Evolutionary conservation across 2,329 filamentous ascomycete genomes (phyloP), one percentile per base, ranked within the genome.

Genomic region (Dactylellina parvicollis): DNA sequence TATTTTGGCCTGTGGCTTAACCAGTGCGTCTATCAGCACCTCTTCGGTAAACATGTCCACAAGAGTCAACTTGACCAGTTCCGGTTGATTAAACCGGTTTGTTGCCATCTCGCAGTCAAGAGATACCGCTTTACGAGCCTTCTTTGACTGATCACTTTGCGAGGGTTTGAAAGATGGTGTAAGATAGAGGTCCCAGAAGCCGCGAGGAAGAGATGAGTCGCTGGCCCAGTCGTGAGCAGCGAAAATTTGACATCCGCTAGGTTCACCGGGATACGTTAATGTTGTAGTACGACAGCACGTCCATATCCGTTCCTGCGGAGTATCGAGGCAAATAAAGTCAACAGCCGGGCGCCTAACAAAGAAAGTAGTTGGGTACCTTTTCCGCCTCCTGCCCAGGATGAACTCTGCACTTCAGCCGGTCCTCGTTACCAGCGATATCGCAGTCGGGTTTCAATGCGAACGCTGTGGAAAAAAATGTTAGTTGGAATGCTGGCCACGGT

Each of bases 41-140:
- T 81, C 76, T 2, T 82, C 80, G 0, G 83, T 82, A 76, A 86
- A 85, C 76, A 84, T 85, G 76, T 86, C 85, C 24, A 87, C 76
- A 1, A 83, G 76, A 0, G 83, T 83, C 0, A 87, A 42, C 2
- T 85, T 84, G 66, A 87, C 85, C 5, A 87, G 78, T 72, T 86
- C 85, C 0, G 79, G 78, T 8, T 86, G 84, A 4, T 83, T 82
- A 3, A 79, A 79, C 7, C 76, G 75, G 1, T 83, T 79, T 0
- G 80, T 81, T 14, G 85, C 85, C 84, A 87, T 86, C 75, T 87
- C 85, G 74, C 85, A 87, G 72, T 86, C 85, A 2, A 87, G 78
- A 0, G 82, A 84, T 2, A 87, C 81, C 1, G 78, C 64, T 32
- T 16, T 26, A 24, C 61, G 42, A 12, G 28, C 7, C 2, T 20